These are phyloP conservation scores for Trametes cingulata DNA, from an alignment of 768 basidiomycete genomes.

Conservation along the genomic window DNA sequence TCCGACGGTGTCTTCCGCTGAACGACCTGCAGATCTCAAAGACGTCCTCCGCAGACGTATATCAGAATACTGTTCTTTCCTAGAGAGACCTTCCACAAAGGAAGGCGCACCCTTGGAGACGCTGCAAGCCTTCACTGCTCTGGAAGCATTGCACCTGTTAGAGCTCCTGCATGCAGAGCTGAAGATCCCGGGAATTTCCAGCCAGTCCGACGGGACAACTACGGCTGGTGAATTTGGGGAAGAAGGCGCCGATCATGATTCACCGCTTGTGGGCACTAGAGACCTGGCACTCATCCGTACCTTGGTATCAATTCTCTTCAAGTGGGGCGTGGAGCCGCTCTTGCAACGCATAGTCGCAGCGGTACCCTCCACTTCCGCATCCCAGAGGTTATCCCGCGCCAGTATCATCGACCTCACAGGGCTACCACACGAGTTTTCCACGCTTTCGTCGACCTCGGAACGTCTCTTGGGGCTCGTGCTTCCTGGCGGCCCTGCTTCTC, in stretches of 20 bases:
- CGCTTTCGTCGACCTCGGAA: slow-evolving; percentile 44
- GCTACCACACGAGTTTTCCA: slow-evolving; percentile 43
- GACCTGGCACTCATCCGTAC: slow-evolving; percentile 65
- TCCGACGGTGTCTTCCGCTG: slow-evolving; percentile 17
- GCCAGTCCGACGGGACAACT: too few species aligned
- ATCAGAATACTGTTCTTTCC: slow-evolving; percentile 15
- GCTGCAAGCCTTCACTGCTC: slow-evolving; percentile 54
- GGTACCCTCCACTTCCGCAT: slow-evolving; percentile 26
- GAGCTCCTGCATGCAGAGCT: slow-evolving; percentile 49
- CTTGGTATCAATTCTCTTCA: slow-evolving; percentile 66
- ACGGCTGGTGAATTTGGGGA: neutral
- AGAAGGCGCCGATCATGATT: slow-evolving; percentile 5
- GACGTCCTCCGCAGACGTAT: slow-evolving; percentile 26
- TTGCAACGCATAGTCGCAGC: slow-evolving; percentile 41
- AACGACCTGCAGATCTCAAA: slow-evolving; percentile 19
- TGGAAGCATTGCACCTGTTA: slow-evolving; percentile 53
- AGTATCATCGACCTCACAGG: slow-evolving; percentile 48
- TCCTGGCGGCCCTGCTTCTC: slow-evolving; percentile 49
- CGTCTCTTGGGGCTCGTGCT: slow-evolving; percentile 54
- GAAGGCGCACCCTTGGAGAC: slow-evolving; percentile 36
- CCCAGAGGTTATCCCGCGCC: slow-evolving; percentile 41
- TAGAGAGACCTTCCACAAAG: neutral
- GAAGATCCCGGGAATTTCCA: slow-evolving; percentile 12
- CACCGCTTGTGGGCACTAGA: slow-evolving; percentile 58
- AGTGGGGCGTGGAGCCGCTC: slow-evolving; percentile 66